Evolutionary conservation across 176 grass and related monocot genomes (phyloP), one percentile per base, ranked within the genome.

Genomic region (Ensete ventricosum): DNA sequence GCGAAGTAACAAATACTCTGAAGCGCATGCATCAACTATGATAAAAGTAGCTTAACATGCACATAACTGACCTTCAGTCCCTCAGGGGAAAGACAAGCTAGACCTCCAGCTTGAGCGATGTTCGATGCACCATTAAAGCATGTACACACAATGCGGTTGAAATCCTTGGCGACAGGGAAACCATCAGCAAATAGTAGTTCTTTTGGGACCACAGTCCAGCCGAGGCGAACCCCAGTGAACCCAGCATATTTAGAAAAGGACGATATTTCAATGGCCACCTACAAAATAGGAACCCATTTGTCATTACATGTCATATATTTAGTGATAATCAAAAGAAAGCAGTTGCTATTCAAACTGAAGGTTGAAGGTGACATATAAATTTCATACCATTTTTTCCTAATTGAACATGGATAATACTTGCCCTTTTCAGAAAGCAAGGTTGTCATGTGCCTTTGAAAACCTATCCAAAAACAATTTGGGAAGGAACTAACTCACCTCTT

Each of bases 241-340:
- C 95, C 95, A 54, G 95, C 90, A 84, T 99, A 98, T 69, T 98
- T 98, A 20, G 95, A 99, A 78, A 94, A 99, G 54, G 90, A 99
- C 49, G 95, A 87, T 54, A 82, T 99, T 78, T 99, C 95, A 80
- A 99, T 78, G 1, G 90, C 86, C 75, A 99, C 95, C 95, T 99
- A 54, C 74, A 75, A 81, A 80, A 79, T 54, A 71, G 4, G 25
- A 50, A 51, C 21, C 21, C 17, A 17, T 70, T 27, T 70, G 67
- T 70, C 43, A 70, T 57, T 55, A 22, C 64, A 19, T 25, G 16
- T 21, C 64, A 43, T 6, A 68, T 11, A 78, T 69, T 69, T 55
- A 16, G 51, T 21, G 64, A 8, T 67, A 11, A 67, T 67, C 25
- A 24, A 82, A 12, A 60, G 14, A 26, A 49, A 75, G 23, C 22